Percentiles rank a stretch among this genome's conserved stretches.
These are phyloP conservation scores for Ascoidea tarda DNA, from an alignment of 805 yeast genomes.

Conservation along the genomic window DNA sequence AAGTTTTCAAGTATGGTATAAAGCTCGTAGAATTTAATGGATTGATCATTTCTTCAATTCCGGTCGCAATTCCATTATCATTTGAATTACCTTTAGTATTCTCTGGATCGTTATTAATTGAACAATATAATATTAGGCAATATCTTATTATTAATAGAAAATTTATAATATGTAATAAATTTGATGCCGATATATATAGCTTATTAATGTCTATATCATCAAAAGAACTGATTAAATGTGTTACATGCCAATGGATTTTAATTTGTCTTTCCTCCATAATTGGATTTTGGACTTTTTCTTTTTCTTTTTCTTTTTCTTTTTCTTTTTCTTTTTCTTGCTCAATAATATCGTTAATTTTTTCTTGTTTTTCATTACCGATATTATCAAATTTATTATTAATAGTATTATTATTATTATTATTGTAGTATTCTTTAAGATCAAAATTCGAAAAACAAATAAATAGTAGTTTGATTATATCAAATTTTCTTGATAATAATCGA, in stretches of 20 bases:
- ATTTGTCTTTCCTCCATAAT: no score
- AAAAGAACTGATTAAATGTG: neutral
- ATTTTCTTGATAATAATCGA: slow-evolving; percentile 2
- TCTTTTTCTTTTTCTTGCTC: neutral
- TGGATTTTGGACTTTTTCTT: no score
- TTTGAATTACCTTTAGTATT: neutral
- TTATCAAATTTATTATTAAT: neutral
- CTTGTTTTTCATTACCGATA: neutral
- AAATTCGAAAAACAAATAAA: slow-evolving; percentile 1
- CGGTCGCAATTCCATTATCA: no score
- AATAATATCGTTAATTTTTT: neutral
- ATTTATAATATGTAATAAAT: slow-evolving; percentile 1
- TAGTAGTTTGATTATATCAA: slow-evolving; percentile 3
- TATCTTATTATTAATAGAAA: slow-evolving; percentile 5
- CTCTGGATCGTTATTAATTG: neutral
- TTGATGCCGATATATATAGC: neutral
- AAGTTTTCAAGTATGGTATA: neutral
- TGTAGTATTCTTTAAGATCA: neutral
- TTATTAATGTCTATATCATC: neutral
- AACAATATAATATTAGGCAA: slow-evolving; percentile 1
- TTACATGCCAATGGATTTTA: neutral
- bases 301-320: neutral
- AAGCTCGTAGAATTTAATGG: neutral
- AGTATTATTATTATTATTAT: slow-evolving; percentile 1
- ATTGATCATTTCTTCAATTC: neutral